Evolutionary conservation across 2,329 filamentous ascomycete genomes (phyloP).

Genomic region (Xylariaceae sp.): DNA sequence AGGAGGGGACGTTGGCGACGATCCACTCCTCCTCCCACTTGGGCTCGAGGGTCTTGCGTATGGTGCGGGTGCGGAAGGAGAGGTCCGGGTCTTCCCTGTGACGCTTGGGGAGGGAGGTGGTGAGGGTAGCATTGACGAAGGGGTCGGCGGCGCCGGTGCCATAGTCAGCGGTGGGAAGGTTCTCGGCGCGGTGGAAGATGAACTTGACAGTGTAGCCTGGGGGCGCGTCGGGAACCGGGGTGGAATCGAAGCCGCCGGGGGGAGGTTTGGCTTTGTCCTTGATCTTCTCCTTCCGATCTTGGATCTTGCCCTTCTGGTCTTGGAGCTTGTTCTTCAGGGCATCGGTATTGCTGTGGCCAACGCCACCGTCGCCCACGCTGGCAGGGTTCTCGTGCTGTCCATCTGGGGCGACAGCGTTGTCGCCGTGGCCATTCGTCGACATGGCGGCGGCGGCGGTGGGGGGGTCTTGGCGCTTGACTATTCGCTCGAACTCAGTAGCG

Average conservation of each 20-base stretch:
- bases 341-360: no score
- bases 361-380: slow-evolving; percentile 6
- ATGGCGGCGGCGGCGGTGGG: slow-evolving; percentile 5
- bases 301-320: slow-evolving; percentile 27
- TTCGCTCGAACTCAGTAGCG: no score
- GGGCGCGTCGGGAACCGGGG: slow-evolving; percentile 68
- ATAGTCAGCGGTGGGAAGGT: slow-evolving; percentile 80
- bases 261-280: slow-evolving; percentile 51
- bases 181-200: slow-evolving; percentile 74
- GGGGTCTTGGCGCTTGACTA: slow-evolving; percentile 3
- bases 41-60: slow-evolving; percentile 68
- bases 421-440: slow-evolving; percentile 7
- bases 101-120: slow-evolving; percentile 63
- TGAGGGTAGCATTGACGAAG: slow-evolving; percentile 73
- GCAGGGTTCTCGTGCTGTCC: slow-evolving; percentile 12
- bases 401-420: slow-evolving; percentile 35
- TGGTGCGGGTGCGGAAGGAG: slow-evolving; percentile 69
- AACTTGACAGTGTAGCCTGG: slow-evolving; percentile 82
- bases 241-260: slow-evolving; percentile 74
- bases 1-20: slow-evolving; percentile 77
- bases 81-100: slow-evolving; percentile 84
- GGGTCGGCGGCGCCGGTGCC: slow-evolving; percentile 77
- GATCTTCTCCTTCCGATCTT: slow-evolving; percentile 35
- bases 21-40: slow-evolving; percentile 84
- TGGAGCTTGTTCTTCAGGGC: slow-evolving; percentile 33